phyloP scores from a whole-genome alignment of 2,329 filamentous ascomycete genomes.

The Trichophyton schoenleinii region DNA sequence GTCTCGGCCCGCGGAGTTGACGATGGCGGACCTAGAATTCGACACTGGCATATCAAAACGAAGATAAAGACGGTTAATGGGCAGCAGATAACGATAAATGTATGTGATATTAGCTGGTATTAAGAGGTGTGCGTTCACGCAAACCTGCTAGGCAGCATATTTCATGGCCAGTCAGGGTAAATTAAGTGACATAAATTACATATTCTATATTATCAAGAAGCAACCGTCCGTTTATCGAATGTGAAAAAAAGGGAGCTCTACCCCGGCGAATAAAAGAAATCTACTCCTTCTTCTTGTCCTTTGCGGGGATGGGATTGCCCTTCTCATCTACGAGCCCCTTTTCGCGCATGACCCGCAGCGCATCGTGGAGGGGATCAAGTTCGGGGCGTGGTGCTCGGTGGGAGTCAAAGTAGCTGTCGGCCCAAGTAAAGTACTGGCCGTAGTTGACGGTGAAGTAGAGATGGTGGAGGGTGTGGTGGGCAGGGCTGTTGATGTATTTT shows the following conservation, averaged over 20 bases:
- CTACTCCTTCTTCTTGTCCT: slow-evolving; percentile 4
- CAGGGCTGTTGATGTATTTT: slow-evolving; percentile 56
- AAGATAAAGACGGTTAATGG: neutral
- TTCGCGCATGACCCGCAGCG: slow-evolving; percentile 7
- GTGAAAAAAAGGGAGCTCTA: neutral
- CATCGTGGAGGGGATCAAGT: slow-evolving; percentile 7
- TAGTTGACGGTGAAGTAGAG: slow-evolving; percentile 71
- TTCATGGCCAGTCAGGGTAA: neutral
- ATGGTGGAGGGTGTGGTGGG: slow-evolving; percentile 74
- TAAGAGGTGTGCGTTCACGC: neutral
- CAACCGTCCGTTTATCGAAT: neutral
- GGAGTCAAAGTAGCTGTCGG: slow-evolving; percentile 5
- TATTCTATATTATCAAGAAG: slow-evolving; percentile 1
- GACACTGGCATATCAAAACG: neutral
- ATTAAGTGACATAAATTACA: neutral
- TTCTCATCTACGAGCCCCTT: slow-evolving; percentile 7
- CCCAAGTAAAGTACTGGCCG: slow-evolving; percentile 62
- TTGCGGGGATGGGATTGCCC: neutral
- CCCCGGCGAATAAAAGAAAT: too few species aligned
- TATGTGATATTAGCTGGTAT: neutral
- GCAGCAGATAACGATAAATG: neutral
- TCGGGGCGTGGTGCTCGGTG: slow-evolving; percentile 3
- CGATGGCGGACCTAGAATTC: neutral
- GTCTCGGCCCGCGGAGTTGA: neutral
- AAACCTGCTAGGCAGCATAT: neutral